These are phyloP conservation scores for Microsporum audouinii DNA, from an alignment of 2,329 filamentous ascomycete genomes.

Conservation along the genomic window DNA sequence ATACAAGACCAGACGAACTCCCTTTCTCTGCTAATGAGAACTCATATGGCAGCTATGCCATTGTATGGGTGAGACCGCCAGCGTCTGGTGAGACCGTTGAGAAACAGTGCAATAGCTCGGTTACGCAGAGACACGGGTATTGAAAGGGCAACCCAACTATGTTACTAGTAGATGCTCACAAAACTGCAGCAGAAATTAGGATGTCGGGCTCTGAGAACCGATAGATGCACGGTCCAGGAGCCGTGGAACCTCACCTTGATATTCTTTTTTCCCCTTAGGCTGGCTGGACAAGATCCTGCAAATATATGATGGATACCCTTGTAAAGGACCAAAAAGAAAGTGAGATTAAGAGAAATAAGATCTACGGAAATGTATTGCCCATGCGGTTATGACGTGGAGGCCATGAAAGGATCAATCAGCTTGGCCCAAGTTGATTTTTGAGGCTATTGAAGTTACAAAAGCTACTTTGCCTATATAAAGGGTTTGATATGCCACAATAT, in stretches of 20 bases:
- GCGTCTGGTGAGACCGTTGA: background rate
- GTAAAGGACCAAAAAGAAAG: background rate
- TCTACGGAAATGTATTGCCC: background rate
- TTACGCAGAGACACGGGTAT: background rate
- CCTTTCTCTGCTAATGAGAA: too few relatives aligned
- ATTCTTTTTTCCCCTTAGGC: background rate
- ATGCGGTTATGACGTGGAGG: background rate
- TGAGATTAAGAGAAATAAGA: background rate
- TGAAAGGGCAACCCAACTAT: background rate
- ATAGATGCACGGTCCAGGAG: background rate
- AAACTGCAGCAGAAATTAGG: background rate
- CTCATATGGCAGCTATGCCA: too few relatives aligned
- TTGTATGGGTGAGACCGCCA: background rate
- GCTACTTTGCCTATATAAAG: background rate
- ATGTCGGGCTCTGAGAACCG: background rate
- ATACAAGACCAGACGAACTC: too few relatives aligned
- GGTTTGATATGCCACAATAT: background rate
- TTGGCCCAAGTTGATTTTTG: background rate
- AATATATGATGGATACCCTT: background rate
- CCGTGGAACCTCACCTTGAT: background rate
- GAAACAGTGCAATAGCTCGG: background rate
- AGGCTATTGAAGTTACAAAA: too few relatives aligned
- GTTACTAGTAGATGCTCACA: background rate
- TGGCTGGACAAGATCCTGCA: background rate
- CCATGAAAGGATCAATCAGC: background rate